A percentile compares a stretch with the other conserved stretches of the same genome.
Conservation (phyloP, 1,139 yeast species). For the Nakaseomyces glabratus region DNA sequence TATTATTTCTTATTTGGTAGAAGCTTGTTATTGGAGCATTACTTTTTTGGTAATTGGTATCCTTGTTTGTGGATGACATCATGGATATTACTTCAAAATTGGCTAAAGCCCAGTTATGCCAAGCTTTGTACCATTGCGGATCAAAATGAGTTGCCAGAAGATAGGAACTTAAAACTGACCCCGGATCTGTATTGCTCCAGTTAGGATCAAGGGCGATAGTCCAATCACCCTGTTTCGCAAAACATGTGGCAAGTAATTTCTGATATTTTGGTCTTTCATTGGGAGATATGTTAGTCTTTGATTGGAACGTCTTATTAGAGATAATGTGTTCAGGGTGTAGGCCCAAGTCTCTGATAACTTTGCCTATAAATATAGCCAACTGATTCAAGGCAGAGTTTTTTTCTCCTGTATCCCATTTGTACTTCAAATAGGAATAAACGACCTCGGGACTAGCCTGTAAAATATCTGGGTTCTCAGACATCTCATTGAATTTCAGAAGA, state of each 20-base stretch:
- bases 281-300: slow-evolving; percentile 57
- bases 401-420: slow-evolving; percentile 94
- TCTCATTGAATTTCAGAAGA: slow-evolving; percentile 48
- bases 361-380: slow-evolving; percentile 79
- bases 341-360: slow-evolving; percentile 83
- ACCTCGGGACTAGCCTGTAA: slow-evolving; percentile 91
- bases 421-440: slow-evolving; percentile 91
- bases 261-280: slow-evolving; percentile 77
- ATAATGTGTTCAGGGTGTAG: slow-evolving; percentile 73
- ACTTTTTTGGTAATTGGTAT: slow-evolving; percentile 22
- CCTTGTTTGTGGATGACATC: slow-evolving; percentile 37
- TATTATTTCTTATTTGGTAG: slow-evolving; percentile 11
- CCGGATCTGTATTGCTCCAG: slow-evolving; percentile 63
- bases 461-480: slow-evolving; percentile 43
- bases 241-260: slow-evolving; percentile 84
- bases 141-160: slow-evolving; percentile 92
- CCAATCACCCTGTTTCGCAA: slow-evolving; percentile 98
- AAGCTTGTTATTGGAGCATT: slow-evolving; percentile 15
- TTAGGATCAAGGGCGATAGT: slow-evolving; percentile 68
- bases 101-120: slow-evolving; percentile 99
- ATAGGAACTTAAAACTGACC: slow-evolving; percentile 83
- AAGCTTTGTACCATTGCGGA: slow-evolving; percentile 90
- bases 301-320: slow-evolving; percentile 41
- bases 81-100: slow-evolving; percentile 89
- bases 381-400: slow-evolving; percentile 80